Evolutionary conservation across 2,329 filamentous ascomycete species (phyloP).

Genomic region (Fusarium buharicum): DNA sequence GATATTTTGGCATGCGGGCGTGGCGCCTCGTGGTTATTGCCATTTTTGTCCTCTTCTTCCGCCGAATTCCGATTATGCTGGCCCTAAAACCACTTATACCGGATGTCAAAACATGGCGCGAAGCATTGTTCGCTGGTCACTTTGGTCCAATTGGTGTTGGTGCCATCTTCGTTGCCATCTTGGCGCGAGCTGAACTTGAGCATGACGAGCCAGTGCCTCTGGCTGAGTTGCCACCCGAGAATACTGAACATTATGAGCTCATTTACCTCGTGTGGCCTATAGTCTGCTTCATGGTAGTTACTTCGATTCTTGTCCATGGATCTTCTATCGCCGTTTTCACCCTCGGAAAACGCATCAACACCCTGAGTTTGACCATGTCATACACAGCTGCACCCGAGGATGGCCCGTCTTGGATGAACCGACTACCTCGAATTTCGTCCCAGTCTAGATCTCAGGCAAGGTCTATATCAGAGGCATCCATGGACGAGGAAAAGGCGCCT

Average conservation of each 20-base stretch:
- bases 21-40: slow-evolving; percentile 95
- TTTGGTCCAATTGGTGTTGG: slow-evolving; percentile 98
- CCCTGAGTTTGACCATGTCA: slow-evolving; percentile 91
- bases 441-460: slow-evolving; percentile 83
- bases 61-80: slow-evolving; percentile 95
- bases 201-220: slow-evolving; percentile 79
- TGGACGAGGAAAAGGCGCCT: slow-evolving; percentile 69
- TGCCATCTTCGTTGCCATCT: slow-evolving; percentile 92
- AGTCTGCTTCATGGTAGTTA: slow-evolving; percentile 90
- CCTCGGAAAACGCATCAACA: slow-evolving; percentile 97
- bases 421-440: slow-evolving; percentile 77
- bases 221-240: slow-evolving; percentile 65
- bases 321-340: slow-evolving; percentile 99
- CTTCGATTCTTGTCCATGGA: slow-evolving; percentile 94
- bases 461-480: slow-evolving; percentile 82
- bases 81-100: slow-evolving; percentile 90
- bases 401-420: slow-evolving; percentile 93
- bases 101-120: slow-evolving; percentile 97
- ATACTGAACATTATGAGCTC: slow-evolving; percentile 70
- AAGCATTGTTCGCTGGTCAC: slow-evolving; percentile 95
- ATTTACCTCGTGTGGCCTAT: slow-evolving; percentile 95
- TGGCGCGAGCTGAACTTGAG: slow-evolving; percentile 92
- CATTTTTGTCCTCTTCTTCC: slow-evolving; percentile 94
- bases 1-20: slow-evolving; percentile 76
- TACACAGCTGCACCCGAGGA: slow-evolving; percentile 93